Base-by-base conservation (phyloP, 352 stramenopile species). In the Blastocystis sp. region DNA sequence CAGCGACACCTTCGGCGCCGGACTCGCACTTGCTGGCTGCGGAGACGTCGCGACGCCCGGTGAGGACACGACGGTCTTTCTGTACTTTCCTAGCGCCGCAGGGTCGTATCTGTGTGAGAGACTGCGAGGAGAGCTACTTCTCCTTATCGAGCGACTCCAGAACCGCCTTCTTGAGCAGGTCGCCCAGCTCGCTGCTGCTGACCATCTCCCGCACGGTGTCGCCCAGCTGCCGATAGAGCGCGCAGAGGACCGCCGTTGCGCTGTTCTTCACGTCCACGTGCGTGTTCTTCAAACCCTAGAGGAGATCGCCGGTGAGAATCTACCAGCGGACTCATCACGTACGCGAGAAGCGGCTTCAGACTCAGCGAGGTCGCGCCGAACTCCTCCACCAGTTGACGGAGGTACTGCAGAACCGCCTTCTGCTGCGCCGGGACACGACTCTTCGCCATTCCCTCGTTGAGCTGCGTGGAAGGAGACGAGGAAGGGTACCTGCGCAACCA, bases 121-220 rank as follows among this genome's bases (percentile, higher is more conserved):
- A 59, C 32, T 14, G 4, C 51, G n/a, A 59, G n/a, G 18, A 59
- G 11, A 54, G 21, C 3, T 59, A 59, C 32, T 48, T 29, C 0
- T 40, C 34, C 0, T 51, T 42, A 9, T 78, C 9, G 9, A 81
- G 8, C 32, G 29, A 36, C 32, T 81, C 69, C 24, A 65, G 29
- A 9, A 81, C 69, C 24, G 53, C 63, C 48, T 81, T 81, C 69
- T 81, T 81, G 0, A 81, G 38, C 16, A 81, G 46, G 8, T 63
- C 69, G 36, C 63, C 63, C 0, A 81, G 8, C 4, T 81, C 69
- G 27, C 69, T 81, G 11, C 63, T 40, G 9, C 36, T 27, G 4
- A 81, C 46, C 11, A 81, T 44, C 29, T 18, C 34, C 38, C 27
- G 1, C 7, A 81, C 53, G n/a, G 24, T 51, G 7, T 54, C 48